phyloP scores from a whole-genome alignment of 2,329 filamentous ascomycete genomes.

The Aureobasidium sp. region DNA sequence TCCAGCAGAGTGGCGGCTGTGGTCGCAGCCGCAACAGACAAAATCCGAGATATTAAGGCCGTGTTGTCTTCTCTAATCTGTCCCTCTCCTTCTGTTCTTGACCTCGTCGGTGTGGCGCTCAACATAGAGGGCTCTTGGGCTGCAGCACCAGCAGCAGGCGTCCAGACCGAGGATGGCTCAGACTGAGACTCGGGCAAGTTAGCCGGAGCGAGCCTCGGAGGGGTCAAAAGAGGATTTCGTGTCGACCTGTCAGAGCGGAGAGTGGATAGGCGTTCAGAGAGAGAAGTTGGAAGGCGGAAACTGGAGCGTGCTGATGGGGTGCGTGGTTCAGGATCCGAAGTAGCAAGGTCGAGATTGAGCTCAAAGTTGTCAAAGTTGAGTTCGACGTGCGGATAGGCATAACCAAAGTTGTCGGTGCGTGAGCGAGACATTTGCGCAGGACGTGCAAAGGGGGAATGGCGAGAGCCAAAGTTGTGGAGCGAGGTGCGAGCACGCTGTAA shows the following conservation, averaged over 20 bases:
- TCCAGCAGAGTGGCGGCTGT: slow-evolving; percentile 60
- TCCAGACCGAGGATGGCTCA: not conserved
- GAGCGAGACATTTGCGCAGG: slow-evolving; percentile 1
- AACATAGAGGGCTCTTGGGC: not conserved
- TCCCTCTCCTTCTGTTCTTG: slow-evolving; percentile 37
- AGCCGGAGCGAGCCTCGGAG: not conserved
- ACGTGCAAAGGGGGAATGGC: slow-evolving; percentile 7
- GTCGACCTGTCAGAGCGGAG: slow-evolving; percentile 27
- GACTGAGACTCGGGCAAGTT: not conserved
- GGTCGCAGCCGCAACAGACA: slow-evolving; percentile 57
- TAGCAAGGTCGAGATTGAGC: slow-evolving; percentile 31
- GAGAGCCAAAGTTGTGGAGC: slow-evolving; percentile 2
- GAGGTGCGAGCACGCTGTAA: slow-evolving; percentile 15
- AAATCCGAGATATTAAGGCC: slow-evolving; percentile 52
- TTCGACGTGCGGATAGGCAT: slow-evolving; percentile 16
- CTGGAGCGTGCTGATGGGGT: slow-evolving; percentile 15
- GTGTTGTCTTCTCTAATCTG: slow-evolving; percentile 56
- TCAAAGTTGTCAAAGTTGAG: slow-evolving; percentile 30
- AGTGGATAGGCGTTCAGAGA: slow-evolving; percentile 25
- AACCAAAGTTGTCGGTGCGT: slow-evolving; percentile 11
- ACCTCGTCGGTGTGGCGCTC: not conserved
- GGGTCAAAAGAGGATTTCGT: not conserved
- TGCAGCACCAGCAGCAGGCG: not conserved
- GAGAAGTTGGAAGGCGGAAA: slow-evolving; percentile 20
- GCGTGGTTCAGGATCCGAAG: slow-evolving; percentile 17